Evolutionary conservation across 768 basidiomycete species (phyloP), one percentile per base, ranked within the genome.

Genomic region (Naganishia friedmannii): DNA sequence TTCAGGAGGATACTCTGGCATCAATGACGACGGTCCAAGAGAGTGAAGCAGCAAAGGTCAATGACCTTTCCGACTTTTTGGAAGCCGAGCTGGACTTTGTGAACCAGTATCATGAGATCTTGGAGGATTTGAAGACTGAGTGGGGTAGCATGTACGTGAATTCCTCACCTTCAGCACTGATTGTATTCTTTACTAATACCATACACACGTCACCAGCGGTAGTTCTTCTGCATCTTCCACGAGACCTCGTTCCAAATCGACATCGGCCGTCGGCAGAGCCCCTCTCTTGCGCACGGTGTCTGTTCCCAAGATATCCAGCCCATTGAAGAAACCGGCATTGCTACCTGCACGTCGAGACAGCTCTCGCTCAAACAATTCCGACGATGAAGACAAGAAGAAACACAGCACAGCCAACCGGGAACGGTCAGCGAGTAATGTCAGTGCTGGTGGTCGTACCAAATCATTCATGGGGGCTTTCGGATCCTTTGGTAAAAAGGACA

Each of bases 1-100:
- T 89, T 0, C 85, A 87, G 10, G 90, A 93, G 77, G 91, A 94
- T 72, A 86, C 94, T 0, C 89, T 87, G n/a, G 85, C 85, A 2
- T 87, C 90, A 45, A 91, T 94, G 85, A 85, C 86, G 60, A 85
- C 84, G 0, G 89, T 96, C 57, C 90, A 92, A 76, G 88, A 91
- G 72, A 87, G 88, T 65, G 92, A 95, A 76, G 83, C 86, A 31
- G 82, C 84, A 32, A 90, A 92, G 73, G 83, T 90, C 6, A 86
- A 85, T 39, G 91, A 90, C 48, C 83, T 96, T 37, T 86, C 87
- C 3, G 79, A 82, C 5, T 86, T 94, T 76, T 82, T 96, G 39
- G 88, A 93, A 58, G 81, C 86, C 13, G 89, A 95, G 74, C 80
- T 89, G 55, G 87, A 87, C 63, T 94, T 88, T 74, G 88, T 88